A percentile compares a stretch with the other conserved stretches of the same genome.
Conservation (phyloP, 2,329 filamentous ascomycete species). For the Phialophora chinensis region DNA sequence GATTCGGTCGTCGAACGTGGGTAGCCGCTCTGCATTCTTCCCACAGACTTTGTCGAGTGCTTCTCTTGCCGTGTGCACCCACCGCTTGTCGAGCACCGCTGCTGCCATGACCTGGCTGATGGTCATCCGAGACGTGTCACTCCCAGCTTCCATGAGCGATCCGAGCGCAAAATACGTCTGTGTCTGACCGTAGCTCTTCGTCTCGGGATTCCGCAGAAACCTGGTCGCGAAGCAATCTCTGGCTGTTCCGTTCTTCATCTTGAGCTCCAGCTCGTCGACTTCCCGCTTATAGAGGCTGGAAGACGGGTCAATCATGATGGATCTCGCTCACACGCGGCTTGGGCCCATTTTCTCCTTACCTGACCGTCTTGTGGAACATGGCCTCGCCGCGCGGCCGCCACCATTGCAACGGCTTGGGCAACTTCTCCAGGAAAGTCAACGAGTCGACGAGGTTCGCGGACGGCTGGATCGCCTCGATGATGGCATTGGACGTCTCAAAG, state of each 20-base stretch:
- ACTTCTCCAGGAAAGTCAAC: slow-evolving; percentile 51
- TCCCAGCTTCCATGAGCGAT: slow-evolving; percentile 55
- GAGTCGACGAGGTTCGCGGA: slow-evolving; percentile 54
- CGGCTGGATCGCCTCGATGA: slow-evolving; percentile 46
- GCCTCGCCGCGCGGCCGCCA: slow-evolving; percentile 50
- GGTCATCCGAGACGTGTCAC: slow-evolving; percentile 58
- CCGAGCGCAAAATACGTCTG: slow-evolving; percentile 50
- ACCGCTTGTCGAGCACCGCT: slow-evolving; percentile 55
- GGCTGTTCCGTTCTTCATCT: slow-evolving; percentile 42
- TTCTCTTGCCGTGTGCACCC: slow-evolving; percentile 51
- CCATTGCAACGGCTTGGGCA: slow-evolving; percentile 53
- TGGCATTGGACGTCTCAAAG: slow-evolving; percentile 48
- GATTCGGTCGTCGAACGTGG: slow-evolving; percentile 43
- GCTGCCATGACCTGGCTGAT: slow-evolving; percentile 57
- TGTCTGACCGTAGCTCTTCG: slow-evolving; percentile 46
- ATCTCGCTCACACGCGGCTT: neutral
- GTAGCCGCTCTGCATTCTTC: slow-evolving; percentile 40
- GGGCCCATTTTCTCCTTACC: slow-evolving; percentile 9
- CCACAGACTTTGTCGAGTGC: slow-evolving; percentile 51
- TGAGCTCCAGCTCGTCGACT: slow-evolving; percentile 38
- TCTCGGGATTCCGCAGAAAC: slow-evolving; percentile 42
- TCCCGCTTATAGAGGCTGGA: slow-evolving; percentile 39
- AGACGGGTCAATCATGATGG: neutral
- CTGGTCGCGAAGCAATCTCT: slow-evolving; percentile 46
- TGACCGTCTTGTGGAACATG: slow-evolving; percentile 46